Conservation (phyloP, 441 rosid species). For the Heliophila coronopifolia region DNA sequence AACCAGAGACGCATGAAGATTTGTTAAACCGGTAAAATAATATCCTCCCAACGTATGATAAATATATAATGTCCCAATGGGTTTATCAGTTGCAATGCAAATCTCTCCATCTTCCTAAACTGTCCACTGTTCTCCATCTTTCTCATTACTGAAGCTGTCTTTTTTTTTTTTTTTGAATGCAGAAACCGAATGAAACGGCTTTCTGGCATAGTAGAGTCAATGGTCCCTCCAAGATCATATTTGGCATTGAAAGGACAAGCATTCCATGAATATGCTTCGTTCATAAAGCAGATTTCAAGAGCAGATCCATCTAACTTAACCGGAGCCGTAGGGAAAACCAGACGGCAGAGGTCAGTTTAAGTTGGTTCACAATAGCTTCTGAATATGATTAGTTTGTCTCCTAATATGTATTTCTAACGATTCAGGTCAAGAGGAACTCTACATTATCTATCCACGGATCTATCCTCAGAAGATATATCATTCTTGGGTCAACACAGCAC, state of each 20-base stretch:
- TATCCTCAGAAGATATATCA: conserved; percentile 64
- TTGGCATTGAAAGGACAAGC: conserved; percentile 55
- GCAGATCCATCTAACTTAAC: conserved; percentile 54
- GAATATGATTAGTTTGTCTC: conserved; percentile 13
- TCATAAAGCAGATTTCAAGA: conserved; percentile 57
- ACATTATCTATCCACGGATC: conserved; percentile 57
- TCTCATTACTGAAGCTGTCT: not conserved
- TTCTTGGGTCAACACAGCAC: conserved; percentile 41
- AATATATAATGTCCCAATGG: not conserved
- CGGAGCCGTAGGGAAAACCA: conserved; percentile 29
- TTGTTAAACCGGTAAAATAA: conserved; percentile 36
- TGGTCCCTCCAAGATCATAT: conserved; percentile 56
- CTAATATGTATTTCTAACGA: not conserved
- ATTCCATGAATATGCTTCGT: conserved; percentile 66
- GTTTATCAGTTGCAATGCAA: not conserved
- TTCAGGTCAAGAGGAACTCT: conserved; percentile 54
- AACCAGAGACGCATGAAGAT: conserved; percentile 28
- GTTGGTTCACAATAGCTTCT: not conserved
- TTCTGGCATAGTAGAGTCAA: conserved; percentile 37
- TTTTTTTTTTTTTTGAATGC: conserved; percentile 25
- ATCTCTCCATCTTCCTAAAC: not conserved
- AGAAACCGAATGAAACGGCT: conserved; percentile 44
- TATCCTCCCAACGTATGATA: not conserved
- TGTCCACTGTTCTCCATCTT: not conserved
- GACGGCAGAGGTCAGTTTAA: conserved; percentile 44